Evolutionary conservation across 129 eudicot genomes (phyloP).

Genomic region (Artemisia argyi): DNA sequence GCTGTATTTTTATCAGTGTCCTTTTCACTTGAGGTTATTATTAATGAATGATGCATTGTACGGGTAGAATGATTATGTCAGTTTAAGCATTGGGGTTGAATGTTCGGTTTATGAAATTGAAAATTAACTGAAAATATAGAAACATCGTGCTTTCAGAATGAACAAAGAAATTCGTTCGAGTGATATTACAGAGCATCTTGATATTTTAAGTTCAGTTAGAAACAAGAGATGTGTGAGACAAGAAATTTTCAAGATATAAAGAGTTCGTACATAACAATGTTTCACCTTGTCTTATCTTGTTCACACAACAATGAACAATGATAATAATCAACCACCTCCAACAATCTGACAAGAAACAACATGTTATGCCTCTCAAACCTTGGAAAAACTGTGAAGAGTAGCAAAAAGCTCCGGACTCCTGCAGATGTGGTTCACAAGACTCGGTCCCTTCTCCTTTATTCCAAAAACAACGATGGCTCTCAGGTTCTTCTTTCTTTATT

Average conservation of each 20-base stretch:
- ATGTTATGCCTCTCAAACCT: constrained; percentile 35
- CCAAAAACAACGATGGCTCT: constrained; percentile 20
- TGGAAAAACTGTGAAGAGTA: constrained; percentile 30
- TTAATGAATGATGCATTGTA: not conserved
- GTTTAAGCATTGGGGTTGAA: not conserved
- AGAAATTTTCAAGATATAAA: constrained; percentile 6
- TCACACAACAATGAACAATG: constrained; percentile 25
- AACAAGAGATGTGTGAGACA: constrained; percentile 13
- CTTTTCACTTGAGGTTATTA: not conserved
- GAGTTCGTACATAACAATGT: constrained; percentile 32
- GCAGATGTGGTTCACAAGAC: constrained; percentile 38
- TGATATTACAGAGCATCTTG: not conserved
- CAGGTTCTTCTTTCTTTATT: constrained; percentile 20
- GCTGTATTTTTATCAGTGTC: constrained; percentile 9
- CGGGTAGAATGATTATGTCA: not conserved
- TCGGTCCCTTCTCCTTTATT: constrained; percentile 39
- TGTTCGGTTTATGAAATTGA: not conserved
- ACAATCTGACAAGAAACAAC: constrained; percentile 27
- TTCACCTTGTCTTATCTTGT: constrained; percentile 3
- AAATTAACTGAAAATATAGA: not conserved
- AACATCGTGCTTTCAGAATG: no score
- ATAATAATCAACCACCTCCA: constrained; percentile 11
- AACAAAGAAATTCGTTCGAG: not conserved
- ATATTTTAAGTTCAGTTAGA: no score
- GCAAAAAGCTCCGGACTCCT: constrained; percentile 33